phyloP scores from a whole-genome alignment of 2,329 filamentous ascomycete species.

The Hortaea sp. region DNA sequence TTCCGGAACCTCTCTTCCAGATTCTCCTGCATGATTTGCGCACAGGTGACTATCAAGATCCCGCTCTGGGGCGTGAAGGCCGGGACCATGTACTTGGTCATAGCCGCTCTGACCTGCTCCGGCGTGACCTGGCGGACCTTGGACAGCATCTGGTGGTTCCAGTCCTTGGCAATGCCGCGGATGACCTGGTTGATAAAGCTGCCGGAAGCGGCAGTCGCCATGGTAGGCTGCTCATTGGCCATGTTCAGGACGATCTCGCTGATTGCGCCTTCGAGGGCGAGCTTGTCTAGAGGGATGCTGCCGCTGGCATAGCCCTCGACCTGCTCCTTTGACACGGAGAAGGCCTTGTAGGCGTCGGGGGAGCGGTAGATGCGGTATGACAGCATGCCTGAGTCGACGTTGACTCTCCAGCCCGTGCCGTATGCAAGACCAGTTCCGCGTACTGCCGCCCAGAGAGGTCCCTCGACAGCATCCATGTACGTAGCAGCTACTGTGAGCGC shows the following conservation, averaged over 20 bases:
- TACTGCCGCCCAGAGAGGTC: constrained; percentile 86
- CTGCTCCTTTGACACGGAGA: constrained; percentile 62
- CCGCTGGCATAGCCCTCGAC: constrained; percentile 67
- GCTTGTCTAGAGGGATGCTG: constrained; percentile 60
- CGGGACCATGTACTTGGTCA: constrained; percentile 66
- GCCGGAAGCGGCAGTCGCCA: constrained; percentile 68
- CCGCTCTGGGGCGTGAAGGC: constrained; percentile 71
- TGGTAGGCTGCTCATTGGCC: constrained; percentile 80
- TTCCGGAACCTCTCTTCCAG: constrained; percentile 64
- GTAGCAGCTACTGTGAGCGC: constrained; percentile 79
- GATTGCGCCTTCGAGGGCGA: constrained; percentile 81
- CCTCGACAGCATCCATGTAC: constrained; percentile 88
- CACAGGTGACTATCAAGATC: constrained; percentile 82
- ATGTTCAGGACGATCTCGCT: constrained; percentile 78
- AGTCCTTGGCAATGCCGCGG: constrained; percentile 63
- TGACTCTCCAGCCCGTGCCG: constrained; percentile 67
- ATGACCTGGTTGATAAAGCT: constrained; percentile 79
- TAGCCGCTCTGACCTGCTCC: constrained; percentile 64
- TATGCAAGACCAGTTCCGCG: constrained; percentile 91
- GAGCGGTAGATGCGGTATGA: constrained; percentile 84
- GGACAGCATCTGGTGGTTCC: constrained; percentile 65
- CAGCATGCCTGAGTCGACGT: constrained; percentile 68
- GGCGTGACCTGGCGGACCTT: constrained; percentile 65
- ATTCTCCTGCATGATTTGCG: constrained; percentile 71
- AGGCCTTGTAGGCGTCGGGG: constrained; percentile 80